phyloP scores from a whole-genome alignment of 2,329 filamentous ascomycete species.

The Pseudohalonectria lignicola region DNA sequence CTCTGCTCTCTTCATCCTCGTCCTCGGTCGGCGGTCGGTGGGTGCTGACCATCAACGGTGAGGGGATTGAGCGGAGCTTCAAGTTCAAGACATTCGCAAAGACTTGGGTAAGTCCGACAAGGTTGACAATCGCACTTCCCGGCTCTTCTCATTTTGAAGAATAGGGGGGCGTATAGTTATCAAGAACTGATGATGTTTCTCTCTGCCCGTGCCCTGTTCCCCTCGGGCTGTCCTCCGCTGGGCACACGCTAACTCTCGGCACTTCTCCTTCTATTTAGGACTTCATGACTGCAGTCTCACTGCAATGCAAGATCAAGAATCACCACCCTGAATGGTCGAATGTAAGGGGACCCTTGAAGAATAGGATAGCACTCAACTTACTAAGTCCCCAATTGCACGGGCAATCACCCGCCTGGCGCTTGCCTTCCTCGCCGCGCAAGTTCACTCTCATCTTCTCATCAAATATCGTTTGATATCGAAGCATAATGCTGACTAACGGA shows the following conservation, averaged over 20 bases:
- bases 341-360: too few species aligned
- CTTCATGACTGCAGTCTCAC: slow-evolving; percentile 63
- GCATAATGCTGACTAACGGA: not conserved
- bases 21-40: slow-evolving; percentile 29
- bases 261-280: too few species aligned
- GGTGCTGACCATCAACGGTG: slow-evolving; percentile 36
- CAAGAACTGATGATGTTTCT: too few species aligned
- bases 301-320: slow-evolving; percentile 55
- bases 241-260: too few species aligned
- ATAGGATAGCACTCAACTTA: too few species aligned
- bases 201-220: too few species aligned
- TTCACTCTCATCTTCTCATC: not conserved
- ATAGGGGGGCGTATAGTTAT: too few species aligned
- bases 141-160: too few species aligned
- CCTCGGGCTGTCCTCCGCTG: too few species aligned
- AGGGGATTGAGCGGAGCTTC: slow-evolving; percentile 48
- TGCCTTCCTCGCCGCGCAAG: too few species aligned
- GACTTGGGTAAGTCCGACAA: slow-evolving; percentile 46
- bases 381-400: not conserved
- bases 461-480: not conserved
- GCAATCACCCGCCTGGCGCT: too few species aligned
- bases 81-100: slow-evolving; percentile 55
- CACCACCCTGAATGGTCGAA: slow-evolving; percentile 74
- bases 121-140: too few species aligned
- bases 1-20: slow-evolving; percentile 15